Conservation (phyloP, 345 rosid species). For the Hibiscus tridactylites region DNA sequence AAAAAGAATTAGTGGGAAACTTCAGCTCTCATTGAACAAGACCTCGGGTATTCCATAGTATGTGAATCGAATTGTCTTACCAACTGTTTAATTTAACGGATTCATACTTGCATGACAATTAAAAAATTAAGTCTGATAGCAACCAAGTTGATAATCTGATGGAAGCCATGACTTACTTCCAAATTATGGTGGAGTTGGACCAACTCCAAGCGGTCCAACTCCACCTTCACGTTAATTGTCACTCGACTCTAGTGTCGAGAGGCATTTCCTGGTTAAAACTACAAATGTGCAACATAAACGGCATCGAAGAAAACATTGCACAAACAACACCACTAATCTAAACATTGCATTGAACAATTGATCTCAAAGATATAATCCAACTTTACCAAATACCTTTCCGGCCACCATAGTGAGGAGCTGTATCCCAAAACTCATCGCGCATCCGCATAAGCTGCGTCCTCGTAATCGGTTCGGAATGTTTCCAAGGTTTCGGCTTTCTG, state of each 20-base stretch:
- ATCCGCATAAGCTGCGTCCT: slow-evolving; percentile 60
- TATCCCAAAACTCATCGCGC: slow-evolving; percentile 95
- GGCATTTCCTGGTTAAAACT: neutral
- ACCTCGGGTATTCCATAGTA: neutral
- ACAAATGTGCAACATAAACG: neutral
- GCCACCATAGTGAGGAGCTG: slow-evolving; percentile 96
- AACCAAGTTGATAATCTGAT: neutral
- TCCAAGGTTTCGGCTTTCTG: slow-evolving; percentile 87
- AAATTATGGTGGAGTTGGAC: too few relatives aligned
- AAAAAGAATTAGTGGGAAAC: neutral
- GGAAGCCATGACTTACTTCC: neutral
- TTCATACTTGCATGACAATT: neutral
- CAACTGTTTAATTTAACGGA: neutral
- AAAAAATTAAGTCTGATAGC: neutral
- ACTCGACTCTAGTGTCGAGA: neutral
- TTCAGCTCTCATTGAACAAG: neutral
- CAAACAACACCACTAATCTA: neutral
- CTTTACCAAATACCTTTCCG: slow-evolving; percentile 42
- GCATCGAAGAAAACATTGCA: neutral
- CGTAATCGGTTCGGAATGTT: slow-evolving; percentile 68
- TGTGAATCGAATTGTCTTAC: neutral
- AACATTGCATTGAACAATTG: neutral
- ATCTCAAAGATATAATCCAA: neutral
- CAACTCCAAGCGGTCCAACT: neutral
- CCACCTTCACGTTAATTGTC: neutral